Base-by-base conservation (phyloP, 2,329 filamentous ascomycete genomes). In the Akanthomyces uredinophilus region DNA sequence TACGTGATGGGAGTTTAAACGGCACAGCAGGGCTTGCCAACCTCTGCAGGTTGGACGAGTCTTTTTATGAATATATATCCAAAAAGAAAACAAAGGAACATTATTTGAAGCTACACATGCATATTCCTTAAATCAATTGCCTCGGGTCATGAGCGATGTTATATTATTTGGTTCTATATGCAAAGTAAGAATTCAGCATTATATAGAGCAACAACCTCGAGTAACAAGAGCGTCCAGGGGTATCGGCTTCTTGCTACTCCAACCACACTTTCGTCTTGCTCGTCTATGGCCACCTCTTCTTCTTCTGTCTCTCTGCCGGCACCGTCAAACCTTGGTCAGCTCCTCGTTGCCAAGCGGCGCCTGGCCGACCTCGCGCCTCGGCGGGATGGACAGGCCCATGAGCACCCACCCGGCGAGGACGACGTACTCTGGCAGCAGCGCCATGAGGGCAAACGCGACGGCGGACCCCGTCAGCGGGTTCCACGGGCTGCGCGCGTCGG, bases 381-480 rank as follows among this genome's bases (percentile, higher is more conserved):
- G 55, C 55, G 55, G 55, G 35, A 60, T 63, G 22, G 24, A 44
- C 35, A 20, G 54, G 20, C 66, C 66, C 20, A 65, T 59, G 37
- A 52, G 50, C 7, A 65, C 20, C 55, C 61, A 67, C 1, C 61
- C 61, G n/a, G 44, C 50, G 24, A 65, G 37, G 4, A 54, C 64
- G 16, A 65, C 50, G 20, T 64, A 67, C 56, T 67, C 66, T 8
- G 65, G 55, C 24, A 67, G 52, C 27, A 67, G 53, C 7, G 62
- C 61, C 66, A 67, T 65, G 20, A 67, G 56, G 43, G 63, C 52
- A 43, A 67, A 67, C 2, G 64, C 62, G 18, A 64, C 50, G 3
- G 63, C 61, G n/a, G 58, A 64, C 20, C 66, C 66, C 11, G 47
- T 60, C 18, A 67, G 52, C 20, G 68, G 68, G 39, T 65, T 68